A percentile compares a stretch with the other conserved stretches of the same genome.
Evolutionary conservation across 2,329 filamentous ascomycete species (phyloP).

Genomic region (Didymella keratinophila): DNA sequence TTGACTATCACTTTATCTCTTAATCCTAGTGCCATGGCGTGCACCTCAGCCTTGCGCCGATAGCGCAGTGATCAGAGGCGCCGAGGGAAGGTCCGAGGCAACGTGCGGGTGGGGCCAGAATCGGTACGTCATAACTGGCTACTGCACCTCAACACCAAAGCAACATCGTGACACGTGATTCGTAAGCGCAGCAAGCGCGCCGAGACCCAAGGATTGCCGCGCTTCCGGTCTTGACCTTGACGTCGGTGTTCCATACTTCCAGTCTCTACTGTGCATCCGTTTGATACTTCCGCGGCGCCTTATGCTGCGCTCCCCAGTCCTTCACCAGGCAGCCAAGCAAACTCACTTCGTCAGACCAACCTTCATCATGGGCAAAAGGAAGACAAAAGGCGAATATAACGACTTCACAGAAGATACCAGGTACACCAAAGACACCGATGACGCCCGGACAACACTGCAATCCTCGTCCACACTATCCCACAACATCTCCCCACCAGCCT

Average conservation of each 20-base stretch:
- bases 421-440: slow-evolving; percentile 34
- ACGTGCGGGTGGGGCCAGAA: slow-evolving; percentile 17
- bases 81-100: slow-evolving; percentile 17
- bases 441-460: slow-evolving; percentile 37
- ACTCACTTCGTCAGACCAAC: background rate
- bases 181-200: slow-evolving; percentile 8
- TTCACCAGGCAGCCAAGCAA: slow-evolving; percentile 1
- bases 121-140: slow-evolving; percentile 19
- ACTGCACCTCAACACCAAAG: slow-evolving; percentile 14
- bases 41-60: slow-evolving; percentile 9
- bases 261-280: background rate
- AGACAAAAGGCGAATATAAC: slow-evolving; percentile 41
- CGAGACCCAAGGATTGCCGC: slow-evolving; percentile 5
- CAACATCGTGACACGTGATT: slow-evolving; percentile 13
- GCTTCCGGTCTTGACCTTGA: slow-evolving; percentile 13
- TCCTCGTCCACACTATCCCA: slow-evolving; percentile 12
- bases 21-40: slow-evolving; percentile 6
- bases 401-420: slow-evolving; percentile 48
- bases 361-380: slow-evolving; percentile 43
- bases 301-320: slow-evolving; percentile 4
- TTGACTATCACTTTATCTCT: slow-evolving; percentile 1
- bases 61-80: slow-evolving; percentile 1
- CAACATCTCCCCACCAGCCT: slow-evolving; percentile 24
- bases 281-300: background rate
- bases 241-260: slow-evolving; percentile 7